These are phyloP conservation scores for Mortierella sp. DNA, from an alignment of 371 early-diverging fungal genomes.

Conservation along the genomic window DNA sequence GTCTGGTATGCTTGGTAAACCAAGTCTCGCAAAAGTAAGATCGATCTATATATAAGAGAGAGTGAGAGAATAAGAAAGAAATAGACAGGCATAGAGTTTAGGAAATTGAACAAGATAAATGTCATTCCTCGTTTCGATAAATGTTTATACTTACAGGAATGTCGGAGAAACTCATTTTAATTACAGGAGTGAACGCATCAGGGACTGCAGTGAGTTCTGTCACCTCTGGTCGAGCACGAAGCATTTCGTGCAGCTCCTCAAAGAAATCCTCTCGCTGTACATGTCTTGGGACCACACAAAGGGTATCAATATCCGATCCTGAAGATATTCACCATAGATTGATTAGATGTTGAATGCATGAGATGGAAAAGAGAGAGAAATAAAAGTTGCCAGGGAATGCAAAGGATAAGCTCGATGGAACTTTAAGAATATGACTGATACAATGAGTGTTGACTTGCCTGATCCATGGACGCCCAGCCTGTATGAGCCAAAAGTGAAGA, in stretches of 20 bases:
- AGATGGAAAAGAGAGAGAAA: no score
- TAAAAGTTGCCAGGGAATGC: no score
- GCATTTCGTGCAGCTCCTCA: constrained; percentile 87
- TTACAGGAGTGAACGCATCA: constrained; percentile 99
- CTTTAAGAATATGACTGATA: neutral
- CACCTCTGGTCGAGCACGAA: constrained; percentile 87
- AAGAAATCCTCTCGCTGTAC: constrained; percentile 98
- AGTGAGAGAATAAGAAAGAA: neutral
- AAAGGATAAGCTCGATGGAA: no score
- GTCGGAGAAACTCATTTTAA: constrained; percentile 94
- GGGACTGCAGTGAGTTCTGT: constrained; percentile 92
- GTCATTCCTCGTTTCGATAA: no score
- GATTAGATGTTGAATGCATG: neutral
- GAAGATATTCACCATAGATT: neutral
- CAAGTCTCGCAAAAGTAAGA: constrained; percentile 94
- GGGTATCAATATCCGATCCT: constrained; percentile 99
- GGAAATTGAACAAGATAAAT: no score
- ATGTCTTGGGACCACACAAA: constrained; percentile 97
- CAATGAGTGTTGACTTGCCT: constrained; percentile 62
- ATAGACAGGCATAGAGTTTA: no score
- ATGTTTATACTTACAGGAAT: constrained; percentile 79
- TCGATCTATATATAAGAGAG: constrained; percentile 80
- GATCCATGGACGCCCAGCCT: constrained; percentile 98
- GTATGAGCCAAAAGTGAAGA: constrained; percentile 99
- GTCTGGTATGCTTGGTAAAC: constrained; percentile 84